Base-by-base conservation (phyloP, 2,329 filamentous ascomycete species). In the Fusarium verrucosum region DNA sequence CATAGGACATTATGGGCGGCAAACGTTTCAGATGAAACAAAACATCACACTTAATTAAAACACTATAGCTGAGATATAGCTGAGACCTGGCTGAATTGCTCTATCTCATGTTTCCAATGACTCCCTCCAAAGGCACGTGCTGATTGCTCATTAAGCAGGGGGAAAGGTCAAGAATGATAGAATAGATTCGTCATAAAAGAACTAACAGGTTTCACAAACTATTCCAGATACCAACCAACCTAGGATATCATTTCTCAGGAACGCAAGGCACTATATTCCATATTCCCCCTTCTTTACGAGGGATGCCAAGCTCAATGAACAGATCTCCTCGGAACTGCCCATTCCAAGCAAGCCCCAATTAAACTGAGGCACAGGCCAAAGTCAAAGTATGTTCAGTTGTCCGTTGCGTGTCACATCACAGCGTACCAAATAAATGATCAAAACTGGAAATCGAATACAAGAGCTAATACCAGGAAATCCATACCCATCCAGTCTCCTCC, bases 381-480 rank as follows among this genome's bases (percentile, higher is more conserved):
- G 30, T 32, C 30, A 32, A 32, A 14, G 28, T 16, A 32, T 28
- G 14, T 32, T 32, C 28, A 32, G 23, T 23, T n/a, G n/a, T n/a
- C n/a, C 23, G 23, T 23, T 37, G 2, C 7, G 2, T 1, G 5
- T 25, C 43, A 36, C 14, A 5, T 17, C 19, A 45, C 40, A 14
- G 16, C 16, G 33, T 46, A 51, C 35, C 19, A 20, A 37, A 47
- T 36, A 44, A 65, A 46, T 46, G 37, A 38, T 50, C 26, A 62
- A 58, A 59, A 43, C 41, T 30, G 43, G 46, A 64, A 57, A 57
- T 59, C 37, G 53, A 65, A 58, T 67, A 59, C 59, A 65, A 56
- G 46, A 62, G 57, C 62, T 56, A 70, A 70, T 57, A 70, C 65
- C 68, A 59, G 58, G 59, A 62, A 67, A 62, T 58, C 54, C 62